Base-by-base conservation (phyloP, 352 stramenopile species). In the Phytophthora nicotianae region DNA sequence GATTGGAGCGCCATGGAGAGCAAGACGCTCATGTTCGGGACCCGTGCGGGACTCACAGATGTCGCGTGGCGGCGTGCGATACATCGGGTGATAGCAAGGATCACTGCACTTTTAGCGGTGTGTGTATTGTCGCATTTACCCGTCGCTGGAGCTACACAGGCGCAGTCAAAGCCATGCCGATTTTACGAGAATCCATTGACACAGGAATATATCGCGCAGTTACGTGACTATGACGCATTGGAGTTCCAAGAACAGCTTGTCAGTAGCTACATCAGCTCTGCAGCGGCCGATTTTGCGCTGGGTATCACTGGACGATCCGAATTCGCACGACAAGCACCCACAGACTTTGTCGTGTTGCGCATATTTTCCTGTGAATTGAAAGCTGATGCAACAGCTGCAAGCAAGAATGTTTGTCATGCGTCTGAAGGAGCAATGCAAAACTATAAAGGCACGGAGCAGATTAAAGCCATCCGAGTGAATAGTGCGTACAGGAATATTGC, bases 311-410 rank as follows among this genome's bases (percentile, higher is more conserved):
- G 19, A 26, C 65, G 80, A 4, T 73, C 68, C 21, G 21, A 20
- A 11, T 79, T 77, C 20, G 67, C 70, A 2, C 55, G 21, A 6
- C 50, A 75, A 17, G 58, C 65, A 4, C 82, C 82, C 13, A 90
- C 80, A 24, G 80, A 91, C 66, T 91, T 91, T 37, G 82, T 90
- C 1, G 48, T 86, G 10, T 45, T 89, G 32, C 69, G 67, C 43
- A 51, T 86, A 3, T 90, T 79, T 61, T 64, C 58, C 19, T 91
- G 82, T 33, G 62, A 17, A 7, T 4, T 38, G 14, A 7, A n/a
- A 16, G n/a, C 19, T 19, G 20, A 5, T 32, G 29, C 9, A 57
- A 19, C 27, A 48, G 7, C 33, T 29, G 6, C 13, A 58, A 29
- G 21, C 29, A 35, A 21, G 3, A 35, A 14, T 11, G 17, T 63